These are phyloP conservation scores for Saccharomyces hybrid DNA, from an alignment of 1,139 yeast genomes.

Conservation along the genomic window DNA sequence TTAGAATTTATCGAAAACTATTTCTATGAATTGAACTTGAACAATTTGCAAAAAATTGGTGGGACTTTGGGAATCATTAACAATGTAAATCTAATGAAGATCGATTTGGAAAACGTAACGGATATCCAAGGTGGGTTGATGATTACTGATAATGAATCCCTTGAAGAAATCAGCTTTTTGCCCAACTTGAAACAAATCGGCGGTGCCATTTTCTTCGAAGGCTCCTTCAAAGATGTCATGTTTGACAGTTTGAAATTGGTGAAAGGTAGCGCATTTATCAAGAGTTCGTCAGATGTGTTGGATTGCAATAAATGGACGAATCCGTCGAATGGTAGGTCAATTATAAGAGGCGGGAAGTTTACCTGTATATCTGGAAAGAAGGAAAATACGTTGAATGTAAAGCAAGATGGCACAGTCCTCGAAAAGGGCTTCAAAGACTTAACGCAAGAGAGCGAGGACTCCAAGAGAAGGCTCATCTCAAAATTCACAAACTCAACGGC, in stretches of 20 bases:
- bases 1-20: constrained; percentile 60
- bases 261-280: constrained; percentile 61
- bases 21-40: constrained; percentile 43
- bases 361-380: constrained; percentile 46
- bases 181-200: constrained; percentile 54
- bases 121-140: constrained; percentile 73
- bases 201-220: constrained; percentile 65
- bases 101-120: constrained; percentile 44
- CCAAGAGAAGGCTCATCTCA: background rate
- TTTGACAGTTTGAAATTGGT: constrained; percentile 52
- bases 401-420: constrained; percentile 35
- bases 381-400: constrained; percentile 36
- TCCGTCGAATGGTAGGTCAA: constrained; percentile 38
- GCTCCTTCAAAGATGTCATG: constrained; percentile 48
- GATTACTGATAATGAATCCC: constrained; percentile 49
- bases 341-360: constrained; percentile 65
- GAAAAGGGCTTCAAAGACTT: constrained; percentile 8
- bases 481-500: background rate
- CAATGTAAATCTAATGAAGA: constrained; percentile 39
- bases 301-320: constrained; percentile 55
- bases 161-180: constrained; percentile 50
- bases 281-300: constrained; percentile 42
- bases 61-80: constrained; percentile 59
- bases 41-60: constrained; percentile 50
- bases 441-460: background rate